phyloP scores from a whole-genome alignment of 1,284 basidiomycete genomes.

The Austroboletus niveus region DNA sequence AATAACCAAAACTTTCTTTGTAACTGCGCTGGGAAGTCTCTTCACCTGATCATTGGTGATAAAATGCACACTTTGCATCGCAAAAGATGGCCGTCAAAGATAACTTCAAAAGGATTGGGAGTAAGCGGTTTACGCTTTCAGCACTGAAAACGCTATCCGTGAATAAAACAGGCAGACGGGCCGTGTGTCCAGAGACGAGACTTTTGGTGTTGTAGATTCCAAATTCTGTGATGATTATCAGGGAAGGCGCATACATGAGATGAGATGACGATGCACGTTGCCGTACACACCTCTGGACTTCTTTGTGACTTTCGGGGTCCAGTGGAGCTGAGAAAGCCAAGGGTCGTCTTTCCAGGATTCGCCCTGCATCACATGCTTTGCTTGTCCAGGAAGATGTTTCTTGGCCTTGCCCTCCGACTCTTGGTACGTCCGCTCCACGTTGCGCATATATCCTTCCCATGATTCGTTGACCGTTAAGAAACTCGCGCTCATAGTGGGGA shows the following conservation, averaged over 20 bases:
- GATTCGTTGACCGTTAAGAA: slow-evolving; percentile 88
- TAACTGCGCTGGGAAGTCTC: slow-evolving; percentile 38
- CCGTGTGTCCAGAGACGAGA: no score
- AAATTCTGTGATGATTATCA: no score
- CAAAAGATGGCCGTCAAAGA: no score
- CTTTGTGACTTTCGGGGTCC: slow-evolving; percentile 86
- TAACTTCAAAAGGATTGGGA: slow-evolving; percentile 50
- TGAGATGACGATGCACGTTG: slow-evolving; percentile 23
- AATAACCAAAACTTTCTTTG: slow-evolving; percentile 41
- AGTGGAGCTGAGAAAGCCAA: slow-evolving; percentile 93
- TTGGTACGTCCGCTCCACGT: slow-evolving; percentile 78
- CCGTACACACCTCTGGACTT: slow-evolving; percentile 57
- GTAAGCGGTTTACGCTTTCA: slow-evolving; percentile 60
- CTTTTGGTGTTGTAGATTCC: no score
- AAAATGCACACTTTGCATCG: slow-evolving; percentile 58
- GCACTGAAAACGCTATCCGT: slow-evolving; percentile 38
- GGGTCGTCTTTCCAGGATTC: slow-evolving; percentile 70
- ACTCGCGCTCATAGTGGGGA: slow-evolving; percentile 89
- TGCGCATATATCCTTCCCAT: slow-evolving; percentile 83
- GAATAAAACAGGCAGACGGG: no score
- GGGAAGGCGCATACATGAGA: slow-evolving; percentile 2
- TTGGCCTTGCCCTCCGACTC: slow-evolving; percentile 77
- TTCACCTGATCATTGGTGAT: slow-evolving; percentile 35
- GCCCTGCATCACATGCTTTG: slow-evolving; percentile 48
- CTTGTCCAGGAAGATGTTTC: slow-evolving; percentile 65